phyloP scores from a whole-genome alignment of 208 protist species.

The Angomonas deanei region DNA sequence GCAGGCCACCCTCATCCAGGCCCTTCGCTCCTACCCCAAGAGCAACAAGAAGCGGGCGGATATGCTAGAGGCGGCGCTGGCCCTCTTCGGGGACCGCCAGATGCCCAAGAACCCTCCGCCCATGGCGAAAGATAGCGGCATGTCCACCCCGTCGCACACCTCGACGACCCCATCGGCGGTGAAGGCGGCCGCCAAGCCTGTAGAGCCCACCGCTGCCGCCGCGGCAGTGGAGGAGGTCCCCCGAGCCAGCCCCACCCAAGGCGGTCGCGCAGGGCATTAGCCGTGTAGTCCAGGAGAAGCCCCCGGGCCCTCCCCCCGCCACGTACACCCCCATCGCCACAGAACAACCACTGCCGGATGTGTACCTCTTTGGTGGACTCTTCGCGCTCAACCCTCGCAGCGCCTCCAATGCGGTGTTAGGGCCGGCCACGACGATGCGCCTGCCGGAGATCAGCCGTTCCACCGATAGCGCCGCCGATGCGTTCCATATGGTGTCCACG shows the following conservation, averaged over 20 bases:
- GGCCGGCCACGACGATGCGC: conserved; percentile 16
- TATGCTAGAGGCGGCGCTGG: conserved; percentile 73
- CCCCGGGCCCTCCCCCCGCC: background rate
- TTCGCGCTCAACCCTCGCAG: conserved; percentile 26
- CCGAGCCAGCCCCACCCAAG: conserved; percentile 1
- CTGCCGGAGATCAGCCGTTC: background rate
- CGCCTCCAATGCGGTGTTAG: conserved; percentile 22
- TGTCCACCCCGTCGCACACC: background rate
- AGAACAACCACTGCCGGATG: conserved; percentile 32
- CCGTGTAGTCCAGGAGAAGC: conserved; percentile 9
- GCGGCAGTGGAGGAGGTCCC: background rate
- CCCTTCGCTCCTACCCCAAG: conserved; percentile 64
- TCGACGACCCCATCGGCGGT: background rate
- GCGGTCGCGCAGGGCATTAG: conserved; percentile 29
- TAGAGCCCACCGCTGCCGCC: background rate
- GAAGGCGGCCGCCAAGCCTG: background rate
- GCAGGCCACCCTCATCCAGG: conserved; percentile 74
- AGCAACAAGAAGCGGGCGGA: conserved; percentile 75
- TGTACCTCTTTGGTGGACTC: conserved; percentile 37
- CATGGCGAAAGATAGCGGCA: background rate
- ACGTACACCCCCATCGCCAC: conserved; percentile 37
- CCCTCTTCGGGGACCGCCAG: conserved; percentile 64
- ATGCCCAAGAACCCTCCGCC: conserved; percentile 21
- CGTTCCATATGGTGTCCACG: background rate
- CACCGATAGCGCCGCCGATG: background rate